These are phyloP conservation scores for Crithidia brevicula DNA, from an alignment of 208 protist species.

Conservation along the genomic window DNA sequence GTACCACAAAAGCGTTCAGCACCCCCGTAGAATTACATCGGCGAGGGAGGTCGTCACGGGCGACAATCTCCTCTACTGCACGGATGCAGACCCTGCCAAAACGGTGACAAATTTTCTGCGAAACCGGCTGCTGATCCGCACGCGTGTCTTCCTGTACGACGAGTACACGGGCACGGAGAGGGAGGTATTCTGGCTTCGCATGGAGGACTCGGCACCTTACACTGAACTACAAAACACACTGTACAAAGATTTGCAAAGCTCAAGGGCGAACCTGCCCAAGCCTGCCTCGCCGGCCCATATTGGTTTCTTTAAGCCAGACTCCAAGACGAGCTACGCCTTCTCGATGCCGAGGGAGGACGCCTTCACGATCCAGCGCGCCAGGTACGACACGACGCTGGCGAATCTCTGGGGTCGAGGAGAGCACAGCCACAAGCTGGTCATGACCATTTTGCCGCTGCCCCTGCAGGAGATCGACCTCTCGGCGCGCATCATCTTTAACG, in stretches of 20 bases:
- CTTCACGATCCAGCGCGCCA: conserved; percentile 4
- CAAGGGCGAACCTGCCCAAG: conserved; percentile 3
- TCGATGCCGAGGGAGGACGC: conserved; percentile 15
- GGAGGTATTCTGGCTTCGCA: conserved; percentile 25
- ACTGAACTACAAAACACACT: conserved; percentile 30
- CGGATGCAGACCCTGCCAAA: neutral
- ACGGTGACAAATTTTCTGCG: conserved; percentile 19
- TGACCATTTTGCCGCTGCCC: conserved; percentile 48
- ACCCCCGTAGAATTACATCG: conserved; percentile 1
- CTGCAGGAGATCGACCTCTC: conserved; percentile 25
- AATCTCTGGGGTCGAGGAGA: conserved; percentile 25
- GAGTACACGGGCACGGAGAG: conserved; percentile 18
- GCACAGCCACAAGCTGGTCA: conserved; percentile 37
- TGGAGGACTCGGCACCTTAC: conserved; percentile 32
- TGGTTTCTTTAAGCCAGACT: conserved; percentile 36
- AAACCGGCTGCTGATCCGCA: conserved; percentile 27
- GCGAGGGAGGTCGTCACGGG: conserved; percentile 23
- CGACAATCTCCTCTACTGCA: conserved; percentile 34
- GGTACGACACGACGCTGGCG: conserved; percentile 18
- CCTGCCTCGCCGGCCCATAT: conserved; percentile 34
- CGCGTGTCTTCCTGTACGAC: conserved; percentile 43
- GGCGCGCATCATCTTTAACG: conserved; percentile 39
- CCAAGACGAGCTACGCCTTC: conserved; percentile 21
- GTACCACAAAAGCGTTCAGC: neutral
- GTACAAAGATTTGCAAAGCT: conserved; percentile 17